Evolutionary conservation across 805 yeast species (phyloP).

Genomic region (Yamadazyma akitaensis): DNA sequence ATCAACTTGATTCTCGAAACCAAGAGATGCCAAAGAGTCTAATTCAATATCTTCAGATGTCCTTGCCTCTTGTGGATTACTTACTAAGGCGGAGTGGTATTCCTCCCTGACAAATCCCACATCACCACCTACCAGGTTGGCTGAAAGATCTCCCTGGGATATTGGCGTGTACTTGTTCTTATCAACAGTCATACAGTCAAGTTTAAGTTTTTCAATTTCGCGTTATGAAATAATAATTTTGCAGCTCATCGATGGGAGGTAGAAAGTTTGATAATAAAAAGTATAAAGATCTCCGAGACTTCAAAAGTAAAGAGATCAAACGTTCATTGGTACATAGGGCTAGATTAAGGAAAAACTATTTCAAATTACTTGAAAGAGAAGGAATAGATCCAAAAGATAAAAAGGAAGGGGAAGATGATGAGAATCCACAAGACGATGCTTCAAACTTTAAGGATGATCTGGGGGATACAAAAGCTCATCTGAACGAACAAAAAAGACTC

Average conservation of each 20-base stretch:
- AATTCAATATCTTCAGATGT: slow-evolving; percentile 18
- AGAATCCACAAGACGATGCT: slow-evolving; percentile 5
- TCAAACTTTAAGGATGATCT: slow-evolving; percentile 14
- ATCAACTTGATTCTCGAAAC: slow-evolving; percentile 9
- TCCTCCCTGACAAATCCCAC: background rate
- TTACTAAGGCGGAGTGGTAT: background rate
- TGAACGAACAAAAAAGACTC: background rate
- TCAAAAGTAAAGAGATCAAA: slow-evolving; percentile 62
- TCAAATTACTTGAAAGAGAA: slow-evolving; percentile 64
- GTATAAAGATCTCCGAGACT: slow-evolving; percentile 35
- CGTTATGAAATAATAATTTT: background rate
- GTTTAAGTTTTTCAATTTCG: background rate
- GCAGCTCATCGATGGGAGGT: slow-evolving; percentile 15
- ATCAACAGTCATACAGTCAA: background rate
- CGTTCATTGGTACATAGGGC: slow-evolving; percentile 76
- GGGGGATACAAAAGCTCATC: slow-evolving; percentile 14
- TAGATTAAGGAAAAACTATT: slow-evolving; percentile 73
- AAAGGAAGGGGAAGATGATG: slow-evolving; percentile 11
- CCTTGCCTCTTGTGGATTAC: background rate
- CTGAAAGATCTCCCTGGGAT: background rate
- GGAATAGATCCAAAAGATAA: slow-evolving; percentile 35
- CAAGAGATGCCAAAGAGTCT: slow-evolving; percentile 18
- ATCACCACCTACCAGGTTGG: background rate
- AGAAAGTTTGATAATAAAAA: slow-evolving; percentile 14
- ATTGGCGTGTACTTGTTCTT: slow-evolving; percentile 2